Evolutionary conservation across 495 filamentous ascomycete species (phyloP).

Genomic region (Annulohypoxylon stygium): DNA sequence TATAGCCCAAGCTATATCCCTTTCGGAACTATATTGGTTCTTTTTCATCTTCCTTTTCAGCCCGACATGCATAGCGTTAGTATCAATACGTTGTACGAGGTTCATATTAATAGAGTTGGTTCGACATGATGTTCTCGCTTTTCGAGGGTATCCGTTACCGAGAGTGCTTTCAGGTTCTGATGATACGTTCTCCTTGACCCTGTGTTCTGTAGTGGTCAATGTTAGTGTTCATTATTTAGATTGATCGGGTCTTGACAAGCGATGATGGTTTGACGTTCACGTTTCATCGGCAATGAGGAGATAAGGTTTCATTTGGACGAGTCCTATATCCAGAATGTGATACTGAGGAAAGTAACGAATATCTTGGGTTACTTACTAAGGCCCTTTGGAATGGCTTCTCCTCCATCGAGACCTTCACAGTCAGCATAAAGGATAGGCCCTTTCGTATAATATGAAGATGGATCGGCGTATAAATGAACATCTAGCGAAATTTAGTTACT

Average conservation of each 20-base stretch:
- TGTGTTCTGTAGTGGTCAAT: background rate
- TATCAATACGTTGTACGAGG: background rate
- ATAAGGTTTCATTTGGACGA: background rate
- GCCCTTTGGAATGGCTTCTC: background rate
- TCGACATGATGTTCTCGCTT: background rate
- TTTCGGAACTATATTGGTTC: background rate
- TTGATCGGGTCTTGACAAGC: background rate
- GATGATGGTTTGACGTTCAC: background rate
- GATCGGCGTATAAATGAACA: constrained; percentile 5
- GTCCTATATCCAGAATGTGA: background rate
- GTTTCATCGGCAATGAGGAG: background rate
- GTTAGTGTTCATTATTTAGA: background rate
- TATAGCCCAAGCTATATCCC: background rate
- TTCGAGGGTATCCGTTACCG: background rate
- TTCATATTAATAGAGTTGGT: background rate
- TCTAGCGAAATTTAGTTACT: background rate
- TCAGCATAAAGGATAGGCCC: background rate
- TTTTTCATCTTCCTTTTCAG: background rate
- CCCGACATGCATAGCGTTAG: background rate
- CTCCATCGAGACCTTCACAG: background rate
- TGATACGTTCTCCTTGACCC: background rate
- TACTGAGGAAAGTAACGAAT: background rate
- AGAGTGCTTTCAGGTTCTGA: background rate
- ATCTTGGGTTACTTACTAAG: background rate
- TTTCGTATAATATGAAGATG: background rate